phyloP scores from a whole-genome alignment of 352 stramenopile species.

The Ochromonadaceae sp. region DNA sequence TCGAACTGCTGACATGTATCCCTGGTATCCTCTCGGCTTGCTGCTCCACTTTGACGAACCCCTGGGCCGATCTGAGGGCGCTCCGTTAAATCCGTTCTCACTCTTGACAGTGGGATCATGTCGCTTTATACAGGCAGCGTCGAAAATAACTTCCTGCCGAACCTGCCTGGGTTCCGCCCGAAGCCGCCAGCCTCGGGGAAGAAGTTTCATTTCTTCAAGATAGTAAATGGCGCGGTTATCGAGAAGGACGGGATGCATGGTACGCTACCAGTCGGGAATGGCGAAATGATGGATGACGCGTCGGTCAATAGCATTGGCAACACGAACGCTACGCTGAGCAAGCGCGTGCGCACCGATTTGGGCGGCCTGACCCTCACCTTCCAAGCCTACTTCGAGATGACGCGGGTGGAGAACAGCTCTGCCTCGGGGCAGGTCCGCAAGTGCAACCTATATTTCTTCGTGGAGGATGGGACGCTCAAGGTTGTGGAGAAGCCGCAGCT shows the following conservation, averaged over 20 bases:
- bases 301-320: neutral
- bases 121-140: neutral
- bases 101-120: neutral
- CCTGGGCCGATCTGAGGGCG: no score
- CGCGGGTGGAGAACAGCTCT: neutral
- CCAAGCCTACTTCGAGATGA: slow-evolving; percentile 4
- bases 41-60: no score
- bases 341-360: neutral
- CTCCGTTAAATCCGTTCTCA: neutral
- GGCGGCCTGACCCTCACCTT: neutral
- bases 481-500: slow-evolving; percentile 3
- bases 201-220: slow-evolving; percentile 13
- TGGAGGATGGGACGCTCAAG: slow-evolving; percentile 9
- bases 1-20: no score
- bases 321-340: neutral
- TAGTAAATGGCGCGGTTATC: slow-evolving; percentile 2
- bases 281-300: neutral
- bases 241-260: neutral
- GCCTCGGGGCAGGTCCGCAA: neutral
- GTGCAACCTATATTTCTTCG: slow-evolving; percentile 12
- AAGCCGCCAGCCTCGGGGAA: no score
- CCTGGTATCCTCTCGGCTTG: no score
- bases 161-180: neutral
- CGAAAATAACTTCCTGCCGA: slow-evolving; percentile 3
- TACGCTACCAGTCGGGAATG: neutral